Conservation (phyloP, 345 rosid genomes). For the Melastoma malabathricum region DNA sequence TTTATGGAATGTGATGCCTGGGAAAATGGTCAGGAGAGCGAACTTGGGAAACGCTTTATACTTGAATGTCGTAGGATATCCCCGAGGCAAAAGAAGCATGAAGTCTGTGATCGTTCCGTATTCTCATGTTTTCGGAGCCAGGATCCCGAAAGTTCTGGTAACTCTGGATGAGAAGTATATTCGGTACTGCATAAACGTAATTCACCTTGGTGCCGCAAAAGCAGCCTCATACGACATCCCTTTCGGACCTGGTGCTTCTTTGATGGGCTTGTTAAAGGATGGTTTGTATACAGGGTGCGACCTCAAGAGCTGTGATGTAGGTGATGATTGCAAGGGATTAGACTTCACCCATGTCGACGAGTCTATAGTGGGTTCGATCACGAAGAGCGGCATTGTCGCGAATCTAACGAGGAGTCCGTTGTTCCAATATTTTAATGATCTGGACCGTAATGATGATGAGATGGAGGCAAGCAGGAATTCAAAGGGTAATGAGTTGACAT, state of each 20-base stretch:
- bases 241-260: conserved; percentile 21
- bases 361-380: conserved; percentile 51
- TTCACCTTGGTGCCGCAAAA: conserved; percentile 42
- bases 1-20: too few relatives aligned
- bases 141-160: conserved; percentile 64
- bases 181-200: conserved; percentile 53
- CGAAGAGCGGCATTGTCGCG: conserved; percentile 58
- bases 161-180: conserved; percentile 66
- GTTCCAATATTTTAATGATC: conserved; percentile 28
- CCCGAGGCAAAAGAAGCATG: conserved; percentile 27
- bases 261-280: conserved; percentile 4
- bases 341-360: conserved; percentile 35
- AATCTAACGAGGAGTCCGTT: conserved; percentile 51
- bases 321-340: conserved; percentile 5
- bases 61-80: conserved; percentile 39
- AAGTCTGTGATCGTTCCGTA: conserved; percentile 33
- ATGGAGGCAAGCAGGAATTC: conserved; percentile 16
- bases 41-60: too few relatives aligned
- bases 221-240: conserved; percentile 30
- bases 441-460: conserved; percentile 15
- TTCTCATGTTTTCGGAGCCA: conserved; percentile 27
- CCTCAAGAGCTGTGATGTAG: not conserved
- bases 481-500: conserved; percentile 18
- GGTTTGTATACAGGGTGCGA: not conserved
- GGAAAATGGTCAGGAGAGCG: too few relatives aligned